Base-by-base conservation (phyloP, 1,284 basidiomycete genomes). In the Irpex lacteus region DNA sequence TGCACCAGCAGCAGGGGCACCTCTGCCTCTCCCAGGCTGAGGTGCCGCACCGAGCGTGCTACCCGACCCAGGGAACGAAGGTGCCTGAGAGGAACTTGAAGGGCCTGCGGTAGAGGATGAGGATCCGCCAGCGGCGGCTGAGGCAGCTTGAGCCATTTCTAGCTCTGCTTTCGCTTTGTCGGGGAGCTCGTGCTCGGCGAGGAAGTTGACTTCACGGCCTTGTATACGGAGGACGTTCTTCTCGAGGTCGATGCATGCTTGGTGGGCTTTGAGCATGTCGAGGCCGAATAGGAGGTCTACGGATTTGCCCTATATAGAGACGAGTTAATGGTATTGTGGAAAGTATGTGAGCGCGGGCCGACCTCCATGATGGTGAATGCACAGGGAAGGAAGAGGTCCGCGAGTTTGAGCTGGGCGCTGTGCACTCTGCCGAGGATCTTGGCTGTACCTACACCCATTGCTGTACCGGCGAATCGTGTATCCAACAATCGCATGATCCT, bases 231-330 rank as follows among this genome's bases (percentile, higher is more conserved):
- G 85, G 9, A 92, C 91, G 71, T 91, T 89, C 75, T 94, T 94
- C 65, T 89, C 83, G 32, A 99, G 85, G 76, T 99, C 98, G 73
- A 99, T 98, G 70, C 88, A 92, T 7, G 96, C 96, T 75, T 98
- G 96, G 74, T 98, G 95, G 1, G 96, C 91, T 77, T 97, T 98
- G 62, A 99, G 87, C 98, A 99, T 99, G 81, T 99, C 97, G 18
- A 99, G 83, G 4, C 97, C 98, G 61, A 99, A 92, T 1, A 99
- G 82, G 19, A 99, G 86, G 71, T 99, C 97, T 50, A 98, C 95
- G 62, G 92, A 89, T 38, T 89, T 86, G 26, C 96, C 96, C 90
- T 94, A 68, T 18, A 36, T n/a, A n/a, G n/a, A n/a, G n/a, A n/a
- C n/a, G n/a, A n/a, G 40, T 63, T 44, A 26, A 3, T 4, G 26